Percentiles rank a stretch among this genome's conserved stretches.
Evolutionary conservation across 306 rosid species (phyloP).

Genomic region (Neltuma alba): DNA sequence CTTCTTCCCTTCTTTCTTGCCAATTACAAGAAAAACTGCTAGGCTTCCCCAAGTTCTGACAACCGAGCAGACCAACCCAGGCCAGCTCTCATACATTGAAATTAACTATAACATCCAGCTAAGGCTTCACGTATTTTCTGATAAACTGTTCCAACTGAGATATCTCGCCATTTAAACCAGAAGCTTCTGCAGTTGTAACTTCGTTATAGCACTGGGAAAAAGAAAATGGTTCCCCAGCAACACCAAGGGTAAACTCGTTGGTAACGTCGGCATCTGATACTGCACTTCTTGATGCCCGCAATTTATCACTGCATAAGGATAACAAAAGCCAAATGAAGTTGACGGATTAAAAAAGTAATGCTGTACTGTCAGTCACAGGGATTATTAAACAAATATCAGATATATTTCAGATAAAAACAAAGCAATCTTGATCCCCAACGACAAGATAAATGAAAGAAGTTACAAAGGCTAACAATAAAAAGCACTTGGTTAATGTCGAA

Average conservation of each 20-base stretch:
- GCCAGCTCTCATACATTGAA: constrained; percentile 5
- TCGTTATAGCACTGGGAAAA: constrained; percentile 82
- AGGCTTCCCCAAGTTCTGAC: constrained; percentile 12
- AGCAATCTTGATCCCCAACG: constrained; percentile 12
- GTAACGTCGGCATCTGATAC: constrained; percentile 79
- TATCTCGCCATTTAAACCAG: constrained; percentile 75
- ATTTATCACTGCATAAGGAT: constrained; percentile 69
- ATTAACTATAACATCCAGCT: constrained; percentile 20
- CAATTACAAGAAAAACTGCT: not conserved
- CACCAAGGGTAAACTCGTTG: constrained; percentile 77
- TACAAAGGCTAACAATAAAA: constrained; percentile 16
- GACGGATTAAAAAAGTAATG: constrained; percentile 1
- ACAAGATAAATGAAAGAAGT: constrained; percentile 10
- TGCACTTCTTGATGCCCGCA: constrained; percentile 81
- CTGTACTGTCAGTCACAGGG: not conserved
- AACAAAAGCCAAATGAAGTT: constrained; percentile 19
- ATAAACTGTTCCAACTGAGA: constrained; percentile 75
- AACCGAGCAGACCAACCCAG: not conserved
- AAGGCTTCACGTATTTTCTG: constrained; percentile 63
- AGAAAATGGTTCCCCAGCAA: constrained; percentile 67
- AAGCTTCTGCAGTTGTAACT: constrained; percentile 77
- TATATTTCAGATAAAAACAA: constrained; percentile 20
- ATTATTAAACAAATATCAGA: not conserved
- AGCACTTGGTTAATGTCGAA: not conserved
- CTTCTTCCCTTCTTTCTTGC: not conserved